Evolutionary conservation across 371 early-diverging fungal genomes (phyloP).

Genomic region (Circinella minor): DNA sequence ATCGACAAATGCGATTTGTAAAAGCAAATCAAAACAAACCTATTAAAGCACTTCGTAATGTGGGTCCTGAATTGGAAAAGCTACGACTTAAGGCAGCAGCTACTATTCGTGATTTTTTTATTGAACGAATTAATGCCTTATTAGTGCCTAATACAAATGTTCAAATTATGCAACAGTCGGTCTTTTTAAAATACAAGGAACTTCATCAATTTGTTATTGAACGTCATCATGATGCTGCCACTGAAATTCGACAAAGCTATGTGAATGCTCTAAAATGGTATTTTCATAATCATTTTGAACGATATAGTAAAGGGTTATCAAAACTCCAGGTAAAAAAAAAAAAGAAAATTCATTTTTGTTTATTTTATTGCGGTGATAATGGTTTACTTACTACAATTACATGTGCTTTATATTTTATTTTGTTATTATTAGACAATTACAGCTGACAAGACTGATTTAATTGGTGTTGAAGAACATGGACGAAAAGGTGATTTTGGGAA

Average conservation of each 20-base stretch:
- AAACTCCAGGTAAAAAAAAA: conserved; percentile 68
- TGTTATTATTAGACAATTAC: conserved; percentile 55
- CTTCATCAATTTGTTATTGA: conserved; percentile 87
- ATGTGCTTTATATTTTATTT: not conserved
- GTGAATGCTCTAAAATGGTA: conserved; percentile 83
- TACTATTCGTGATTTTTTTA: conserved; percentile 55
- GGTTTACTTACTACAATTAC: no score
- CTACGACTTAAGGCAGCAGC: conserved; percentile 31
- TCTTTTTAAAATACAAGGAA: conserved; percentile 86
- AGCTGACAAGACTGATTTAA: conserved; percentile 83
- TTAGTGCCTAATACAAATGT: conserved; percentile 90
- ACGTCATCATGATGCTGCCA: conserved; percentile 86
- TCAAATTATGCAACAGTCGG: conserved; percentile 88
- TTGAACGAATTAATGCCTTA: conserved; percentile 82
- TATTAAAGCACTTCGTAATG: conserved; percentile 78
- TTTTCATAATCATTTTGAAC: conserved; percentile 87
- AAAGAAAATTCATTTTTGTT: not conserved
- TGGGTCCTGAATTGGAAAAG: conserved; percentile 89
- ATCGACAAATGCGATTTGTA: conserved; percentile 84
- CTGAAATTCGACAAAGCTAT: conserved; percentile 86
- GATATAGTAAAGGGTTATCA: conserved; percentile 75
- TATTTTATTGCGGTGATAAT: not conserved
- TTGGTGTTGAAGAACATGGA: conserved; percentile 80
- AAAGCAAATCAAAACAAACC: conserved; percentile 63
- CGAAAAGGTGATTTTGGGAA: conserved; percentile 51